Evolutionary conservation across 202 grass and related monocot genomes (phyloP), one percentile per base, ranked within the genome.

Genomic region (Schoenoplectus triqueter): DNA sequence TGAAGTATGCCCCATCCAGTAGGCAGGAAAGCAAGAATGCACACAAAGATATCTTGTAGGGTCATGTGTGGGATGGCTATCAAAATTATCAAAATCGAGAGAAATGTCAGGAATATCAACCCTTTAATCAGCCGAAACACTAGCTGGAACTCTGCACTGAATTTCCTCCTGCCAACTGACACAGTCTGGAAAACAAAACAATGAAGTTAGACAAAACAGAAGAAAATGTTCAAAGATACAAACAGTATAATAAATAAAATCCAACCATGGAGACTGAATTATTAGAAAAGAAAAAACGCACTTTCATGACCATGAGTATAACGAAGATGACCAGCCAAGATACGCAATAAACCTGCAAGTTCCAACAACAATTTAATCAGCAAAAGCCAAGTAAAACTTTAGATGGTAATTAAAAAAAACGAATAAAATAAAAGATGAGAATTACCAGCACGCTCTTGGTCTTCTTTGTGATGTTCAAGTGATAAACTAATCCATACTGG

Each of bases 51-150:
- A 84, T 99, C 96, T 40, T 85, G 92, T 40, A 96, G 84, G 15
- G 96, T 99, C 96, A 99, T 99, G 69, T 86, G 87, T 7, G 93
- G 84, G 64, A 99, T 87, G 6, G 93, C 86, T 64, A 94, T 92
- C 40, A 99, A 85, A 59, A 95, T 94, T 31, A 99, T 73, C 22
- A 99, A 13, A 54, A 94, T 83, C 14, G 96, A 50, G 41, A 90
- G 15, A 44, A 94, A 92, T 11, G 88, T 92, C 70, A 99, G 66
- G 66, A 99, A 99, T 85, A 99, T 95, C 13, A 94, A 90, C 62
- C 96, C 96, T 89, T 99, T 99, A 15, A 99, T 96, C 87, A 96
- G 77, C 82, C 96, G 90, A 85, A 96, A 99, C 10, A 96, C 92
- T 19, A 99, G 90, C 87, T 99, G 96, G 85, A 93, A 99, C 51